Base-by-base conservation (phyloP, 768 basidiomycete species). In the Cyclocybe cylindracea region DNA sequence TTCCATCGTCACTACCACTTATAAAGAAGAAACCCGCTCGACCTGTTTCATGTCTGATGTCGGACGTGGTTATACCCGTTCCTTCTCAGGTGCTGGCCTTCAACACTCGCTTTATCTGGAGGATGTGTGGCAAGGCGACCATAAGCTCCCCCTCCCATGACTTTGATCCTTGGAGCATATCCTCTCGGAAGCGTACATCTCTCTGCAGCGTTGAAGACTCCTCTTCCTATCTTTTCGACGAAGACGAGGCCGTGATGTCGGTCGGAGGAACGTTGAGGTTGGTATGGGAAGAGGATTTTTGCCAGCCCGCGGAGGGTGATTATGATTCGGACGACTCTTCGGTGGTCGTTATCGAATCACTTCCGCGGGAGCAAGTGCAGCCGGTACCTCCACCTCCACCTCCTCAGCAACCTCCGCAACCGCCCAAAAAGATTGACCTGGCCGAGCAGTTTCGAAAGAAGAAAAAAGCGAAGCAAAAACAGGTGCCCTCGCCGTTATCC, bases 391-490 rank as follows among this genome's bases (percentile, higher is more conserved):
- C 36, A n/a, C 9, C 11, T 36, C 35, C 16, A 38, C 24, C 8
- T 34, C 41, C 11, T 37, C 42, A 36, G 38, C 34, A 13, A 18
- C 29, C 24, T 24, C 24, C 24, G 24, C 24, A 24, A 10, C 9
- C 40, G 14, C 38, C 47, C 11, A 51, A 48, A 19, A 62, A 52
- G 50, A 58, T 60, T 38, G 59, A 62, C 46, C 36, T 60, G 14
- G 56, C 56, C 7, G 61, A 50, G 16, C 50, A 46, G 5, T 47
- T 50, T 35, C 54, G 48, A 11, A 58, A 60, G 49, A 56, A 56
- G 29, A 41, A 40, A 35, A 46, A 44, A 11, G 40, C 7, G 10
- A 48, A 38, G 18, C 32, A 7, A 14, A 16, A 18, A 19, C 32
- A 31, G 10, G 10, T 13, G 32, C 24, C n/a, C 33, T 24, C 24